These are phyloP conservation scores for Amylostereum chailletii DNA, from an alignment of 1,284 basidiomycete species.

Conservation along the genomic window DNA sequence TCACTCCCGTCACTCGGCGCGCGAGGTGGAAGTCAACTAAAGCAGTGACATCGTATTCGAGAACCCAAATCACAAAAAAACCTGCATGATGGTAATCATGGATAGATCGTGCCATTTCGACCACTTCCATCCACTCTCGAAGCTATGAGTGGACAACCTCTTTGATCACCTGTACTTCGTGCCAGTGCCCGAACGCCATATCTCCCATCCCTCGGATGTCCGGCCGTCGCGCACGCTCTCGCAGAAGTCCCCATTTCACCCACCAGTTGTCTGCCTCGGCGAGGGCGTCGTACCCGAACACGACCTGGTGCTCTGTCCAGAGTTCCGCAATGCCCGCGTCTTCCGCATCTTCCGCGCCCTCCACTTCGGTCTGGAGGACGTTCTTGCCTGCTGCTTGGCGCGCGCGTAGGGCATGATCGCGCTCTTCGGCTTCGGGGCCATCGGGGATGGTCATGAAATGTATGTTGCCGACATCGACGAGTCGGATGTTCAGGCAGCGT, in stretches of 20 bases:
- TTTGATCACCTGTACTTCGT: too few relatives aligned
- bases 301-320: constrained; percentile 19
- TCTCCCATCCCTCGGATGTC: too few relatives aligned
- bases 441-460: constrained; percentile 31
- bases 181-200: too few relatives aligned
- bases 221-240: constrained; percentile 17
- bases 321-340: constrained; percentile 13
- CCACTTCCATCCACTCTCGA: too few relatives aligned
- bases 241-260: constrained; percentile 25
- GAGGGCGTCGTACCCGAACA: constrained; percentile 27
- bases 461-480: constrained; percentile 29
- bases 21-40: too few relatives aligned
- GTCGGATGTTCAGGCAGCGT: constrained; percentile 25
- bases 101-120: too few relatives aligned
- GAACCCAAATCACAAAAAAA: too few relatives aligned
- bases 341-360: constrained; percentile 17
- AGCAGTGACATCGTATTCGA: too few relatives aligned
- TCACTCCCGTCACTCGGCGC: too few relatives aligned
- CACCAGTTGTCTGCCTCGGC: constrained; percentile 29
- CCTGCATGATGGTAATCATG: too few relatives aligned
- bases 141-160: too few relatives aligned
- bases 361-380: constrained; percentile 19
- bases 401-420: constrained; percentile 33
- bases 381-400: not conserved
- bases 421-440: constrained; percentile 27